Base-by-base conservation (phyloP, 805 yeast species). In the Cyberlindnera japonica region DNA sequence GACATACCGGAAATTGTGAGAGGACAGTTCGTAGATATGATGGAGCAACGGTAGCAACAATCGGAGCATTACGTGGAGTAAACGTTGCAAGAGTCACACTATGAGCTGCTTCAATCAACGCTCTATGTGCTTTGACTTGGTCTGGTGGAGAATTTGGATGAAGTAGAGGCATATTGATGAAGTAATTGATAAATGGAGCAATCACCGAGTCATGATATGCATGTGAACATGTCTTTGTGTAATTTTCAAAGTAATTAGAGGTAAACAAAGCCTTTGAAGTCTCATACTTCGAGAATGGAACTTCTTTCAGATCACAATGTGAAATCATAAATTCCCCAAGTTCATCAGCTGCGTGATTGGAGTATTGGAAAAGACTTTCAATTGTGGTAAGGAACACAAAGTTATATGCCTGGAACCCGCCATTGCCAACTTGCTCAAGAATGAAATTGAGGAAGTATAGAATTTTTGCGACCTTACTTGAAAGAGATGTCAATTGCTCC, bases 321-420 rank as follows among this genome's bases (percentile, higher is more conserved):
- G 57, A 43, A 23, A 63, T 50, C 61, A 69, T 51, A 23, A 49
- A 47, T n/a, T 45, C 38, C 14, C 64, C 56, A 24, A 67, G 43
- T 3, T 45, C 26, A 35, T 63, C 61, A 11, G 63, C 59, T 20
- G 53, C 35, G 10, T 40, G 40, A 33, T 46, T 40, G 35, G 58
- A 61, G 31, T 57, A 50, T 41, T 57, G 68, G 29, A 53, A 51
- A 31, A 64, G 54, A 0, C 62, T 56, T 44, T 77, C 83, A 3
- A 75, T 41, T 10, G 75, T 53, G 5, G 78, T 60, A 31, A 71
- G 64, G 47, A 75, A 75, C 13, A 79, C 75, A 55, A 77, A 81
- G 49, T 79, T 78, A 57, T 77, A 82, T 11, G 75, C 68, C 41
- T 77, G 78, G 53, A 79, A 79, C 3, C 84, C 84, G 5, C 83